These are phyloP conservation scores for Neonectria punicea DNA, from an alignment of 2,329 filamentous ascomycete genomes.

Conservation along the genomic window DNA sequence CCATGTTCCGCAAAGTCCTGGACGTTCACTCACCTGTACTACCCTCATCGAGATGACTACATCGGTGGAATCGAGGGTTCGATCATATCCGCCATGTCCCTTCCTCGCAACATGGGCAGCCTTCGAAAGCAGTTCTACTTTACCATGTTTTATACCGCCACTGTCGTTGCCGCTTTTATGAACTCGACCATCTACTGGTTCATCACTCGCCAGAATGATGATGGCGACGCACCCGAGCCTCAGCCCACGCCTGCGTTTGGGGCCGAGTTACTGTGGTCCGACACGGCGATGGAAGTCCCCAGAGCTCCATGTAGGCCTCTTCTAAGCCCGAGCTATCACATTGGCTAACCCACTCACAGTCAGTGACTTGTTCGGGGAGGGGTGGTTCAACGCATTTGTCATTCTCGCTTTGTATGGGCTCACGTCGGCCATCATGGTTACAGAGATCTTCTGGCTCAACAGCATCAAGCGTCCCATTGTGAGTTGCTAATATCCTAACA, in stretches of 20 bases:
- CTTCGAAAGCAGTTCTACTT: slow-evolving; percentile 59
- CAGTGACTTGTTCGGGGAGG: slow-evolving; percentile 60
- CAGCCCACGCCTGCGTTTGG: slow-evolving; percentile 10
- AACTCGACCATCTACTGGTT: slow-evolving; percentile 64
- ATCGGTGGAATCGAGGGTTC: slow-evolving; percentile 50
- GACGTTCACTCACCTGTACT: slow-evolving; percentile 64
- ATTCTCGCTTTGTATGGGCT: slow-evolving; percentile 59
- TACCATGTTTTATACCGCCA: slow-evolving; percentile 60
- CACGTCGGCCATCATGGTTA: slow-evolving; percentile 54
- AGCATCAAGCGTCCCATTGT: slow-evolving; percentile 64
- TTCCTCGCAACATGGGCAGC: slow-evolving; percentile 54
- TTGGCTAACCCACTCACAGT: slow-evolving; percentile 47
- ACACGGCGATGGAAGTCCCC: slow-evolving; percentile 13
- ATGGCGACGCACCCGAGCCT: slow-evolving; percentile 23
- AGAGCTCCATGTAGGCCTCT: slow-evolving; percentile 39
- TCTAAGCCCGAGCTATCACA: not conserved
- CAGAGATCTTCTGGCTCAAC: slow-evolving; percentile 62
- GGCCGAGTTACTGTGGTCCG: slow-evolving; percentile 28
- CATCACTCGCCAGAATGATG: slow-evolving; percentile 49
- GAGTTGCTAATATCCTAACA: slow-evolving; percentile 32
- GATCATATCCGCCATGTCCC: slow-evolving; percentile 55
- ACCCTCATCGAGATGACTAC: slow-evolving; percentile 53
- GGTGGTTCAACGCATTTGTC: slow-evolving; percentile 59
- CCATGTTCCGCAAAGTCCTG: slow-evolving; percentile 48
- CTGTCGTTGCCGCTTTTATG: slow-evolving; percentile 59